Percentiles rank a stretch among this genome's conserved stretches.
Conservation (phyloP, 75 land plant species). For the Chamaecyparis obtusa region DNA sequence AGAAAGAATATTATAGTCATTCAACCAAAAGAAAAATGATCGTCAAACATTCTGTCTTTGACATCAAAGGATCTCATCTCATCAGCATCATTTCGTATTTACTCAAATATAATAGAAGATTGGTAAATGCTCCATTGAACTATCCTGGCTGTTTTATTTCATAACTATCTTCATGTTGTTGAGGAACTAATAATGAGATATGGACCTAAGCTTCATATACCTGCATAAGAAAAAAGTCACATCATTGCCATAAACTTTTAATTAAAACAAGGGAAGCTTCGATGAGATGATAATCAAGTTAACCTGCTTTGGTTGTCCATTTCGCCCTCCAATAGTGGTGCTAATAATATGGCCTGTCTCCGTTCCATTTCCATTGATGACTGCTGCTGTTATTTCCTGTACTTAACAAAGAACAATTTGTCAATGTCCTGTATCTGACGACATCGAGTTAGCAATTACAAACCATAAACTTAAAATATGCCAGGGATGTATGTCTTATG, state of each 20-base stretch:
- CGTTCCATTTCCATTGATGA: conserved; percentile 42
- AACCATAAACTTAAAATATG: not conserved
- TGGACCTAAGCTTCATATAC: not conserved
- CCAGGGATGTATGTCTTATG: not conserved
- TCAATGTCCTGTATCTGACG: not conserved
- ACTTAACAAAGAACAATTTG: not conserved
- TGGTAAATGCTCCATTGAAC: not conserved
- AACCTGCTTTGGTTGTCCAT: conserved; percentile 59
- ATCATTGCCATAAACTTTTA: not conserved
- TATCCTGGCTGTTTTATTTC: not conserved
- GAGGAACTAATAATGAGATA: not conserved
- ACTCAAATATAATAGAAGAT: not conserved
- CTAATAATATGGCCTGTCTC: conserved; percentile 56
- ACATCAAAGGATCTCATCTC: not conserved
- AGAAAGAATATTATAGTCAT: not conserved
- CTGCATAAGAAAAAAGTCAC: not conserved
- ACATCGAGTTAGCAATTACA: not conserved
- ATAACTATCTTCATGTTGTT: not conserved
- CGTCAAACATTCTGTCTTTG: not conserved
- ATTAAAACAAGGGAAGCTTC: not conserved
- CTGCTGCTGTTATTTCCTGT: conserved; percentile 39
- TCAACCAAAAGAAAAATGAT: not conserved
- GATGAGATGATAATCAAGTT: not conserved
- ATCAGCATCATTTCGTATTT: not conserved
- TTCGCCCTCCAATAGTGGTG: conserved; percentile 53